Percentiles rank a stretch among this genome's conserved stretches.
Conservation (phyloP, 2,329 filamentous ascomycete species). For the Talaromyces sp. region DNA sequence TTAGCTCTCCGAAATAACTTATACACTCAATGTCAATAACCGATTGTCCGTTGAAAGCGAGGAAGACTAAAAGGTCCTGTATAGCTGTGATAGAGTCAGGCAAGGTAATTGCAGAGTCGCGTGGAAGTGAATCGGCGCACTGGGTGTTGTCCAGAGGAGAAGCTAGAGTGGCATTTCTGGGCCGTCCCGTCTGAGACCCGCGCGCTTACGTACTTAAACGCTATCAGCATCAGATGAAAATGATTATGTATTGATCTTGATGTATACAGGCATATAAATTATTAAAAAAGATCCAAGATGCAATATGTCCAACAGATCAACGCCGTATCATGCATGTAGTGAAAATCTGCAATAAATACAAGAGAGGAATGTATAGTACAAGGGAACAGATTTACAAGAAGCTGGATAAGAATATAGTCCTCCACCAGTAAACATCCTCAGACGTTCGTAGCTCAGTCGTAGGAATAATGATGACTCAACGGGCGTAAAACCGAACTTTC, state of each 20-base stretch:
- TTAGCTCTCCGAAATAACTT: neutral
- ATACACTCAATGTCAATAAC: neutral
- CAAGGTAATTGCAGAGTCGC: neutral
- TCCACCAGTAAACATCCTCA: neutral
- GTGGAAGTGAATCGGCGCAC: neutral
- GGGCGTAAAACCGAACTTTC: slow-evolving; percentile 21
- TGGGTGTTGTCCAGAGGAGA: slow-evolving; percentile 21
- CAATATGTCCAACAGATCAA: neutral
- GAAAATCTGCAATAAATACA: neutral
- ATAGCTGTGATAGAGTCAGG: neutral
- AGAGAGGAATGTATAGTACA: neutral
- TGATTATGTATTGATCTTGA: neutral
- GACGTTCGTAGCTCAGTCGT: neutral
- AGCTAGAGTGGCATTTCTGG: slow-evolving; percentile 35
- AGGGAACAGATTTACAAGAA: neutral
- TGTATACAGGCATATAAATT: neutral
- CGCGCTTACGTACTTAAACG: slow-evolving; percentile 9
- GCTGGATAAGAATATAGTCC: neutral
- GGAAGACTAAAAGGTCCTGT: neutral
- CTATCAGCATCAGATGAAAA: neutral
- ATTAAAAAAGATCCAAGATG: neutral
- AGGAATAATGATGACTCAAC: slow-evolving; percentile 18
- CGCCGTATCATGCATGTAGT: neutral
- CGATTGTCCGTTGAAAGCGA: neutral
- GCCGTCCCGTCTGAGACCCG: neutral